Evolutionary conservation across 768 basidiomycete species (phyloP), one percentile per base, ranked within the genome.

Genomic region (Hygrophorus pudorinus): DNA sequence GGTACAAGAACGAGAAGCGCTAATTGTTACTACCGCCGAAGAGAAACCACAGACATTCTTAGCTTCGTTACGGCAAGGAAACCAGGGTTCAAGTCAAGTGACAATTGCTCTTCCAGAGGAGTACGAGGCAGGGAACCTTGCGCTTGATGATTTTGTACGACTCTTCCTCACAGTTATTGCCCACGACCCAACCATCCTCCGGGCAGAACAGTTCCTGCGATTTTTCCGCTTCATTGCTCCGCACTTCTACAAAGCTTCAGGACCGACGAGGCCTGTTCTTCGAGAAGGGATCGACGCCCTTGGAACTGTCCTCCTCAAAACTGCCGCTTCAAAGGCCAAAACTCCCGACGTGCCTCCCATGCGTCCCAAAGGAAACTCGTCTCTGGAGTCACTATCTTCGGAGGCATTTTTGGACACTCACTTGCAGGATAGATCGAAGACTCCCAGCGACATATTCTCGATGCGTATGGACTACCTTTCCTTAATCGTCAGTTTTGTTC

Each of bases 101-200:
- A 63, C 69, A 2, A 57, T 73, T 32, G 64, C 70, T 20, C 61
- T 78, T 39, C 76, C 76, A 2, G 76, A 79, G 24, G 71, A 80
- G 57, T 79, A 78, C 48, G 79, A 80, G 55, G 65, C 70, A 14
- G 68, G 67, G 47, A 62, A 67, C 2, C 67, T 89, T 11, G 65
- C 65, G 14, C 65, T 81, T 53, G 80, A 81, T 48, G 68, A 87
- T 53, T 67, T 86, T 18, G 75, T 85, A 21, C 74, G 78, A 12
- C 67, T 89, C 6, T 78, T 86, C 55, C 67, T 87, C 24, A 88
- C 85, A 1, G 79, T 89, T 47, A 84, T 89, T 43, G 85, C 83
- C 5, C 80, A 86, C 50, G 79, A 86, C 56, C 70, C 79, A 12
- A 67, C 72, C 4, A 78, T 78, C 38, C 59, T 73, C 17, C 77